Conservation (phyloP, 1,139 yeast species). For the Lodderomyces jiufengensis region DNA sequence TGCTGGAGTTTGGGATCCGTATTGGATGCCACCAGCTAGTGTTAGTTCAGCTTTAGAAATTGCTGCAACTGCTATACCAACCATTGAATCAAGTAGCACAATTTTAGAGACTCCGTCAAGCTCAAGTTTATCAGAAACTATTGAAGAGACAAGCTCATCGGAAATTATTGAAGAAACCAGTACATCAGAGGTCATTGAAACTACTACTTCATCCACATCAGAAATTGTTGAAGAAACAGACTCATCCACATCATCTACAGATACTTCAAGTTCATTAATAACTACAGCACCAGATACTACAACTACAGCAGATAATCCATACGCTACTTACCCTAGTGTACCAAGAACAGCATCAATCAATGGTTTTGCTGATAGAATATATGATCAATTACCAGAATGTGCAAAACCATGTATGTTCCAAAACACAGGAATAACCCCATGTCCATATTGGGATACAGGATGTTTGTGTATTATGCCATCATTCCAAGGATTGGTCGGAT, state of each 20-base stretch:
- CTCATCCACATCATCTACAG: background rate
- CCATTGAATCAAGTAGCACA: slow-evolving; percentile 9
- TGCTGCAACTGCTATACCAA: slow-evolving; percentile 21
- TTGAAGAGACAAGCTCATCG: slow-evolving; percentile 3
- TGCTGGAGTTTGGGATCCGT: slow-evolving; percentile 41
- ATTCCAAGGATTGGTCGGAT: slow-evolving; percentile 25
- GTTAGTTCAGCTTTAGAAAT: slow-evolving; percentile 29
- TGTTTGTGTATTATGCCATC: slow-evolving; percentile 34
- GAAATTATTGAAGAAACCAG: slow-evolving; percentile 7
- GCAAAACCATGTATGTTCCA: slow-evolving; percentile 26
- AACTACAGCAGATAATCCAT: slow-evolving; percentile 11
- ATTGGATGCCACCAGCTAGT: slow-evolving; percentile 38
- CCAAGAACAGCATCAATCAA: slow-evolving; percentile 32
- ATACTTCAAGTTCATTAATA: background rate
- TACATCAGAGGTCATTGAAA: slow-evolving; percentile 1
- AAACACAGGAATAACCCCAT: slow-evolving; percentile 28
- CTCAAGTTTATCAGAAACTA: slow-evolving; percentile 5
- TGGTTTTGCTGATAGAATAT: slow-evolving; percentile 35
- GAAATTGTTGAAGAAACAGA: background rate
- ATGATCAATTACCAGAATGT: slow-evolving; percentile 20
- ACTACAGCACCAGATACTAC: slow-evolving; percentile 6
- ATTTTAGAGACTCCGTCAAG: slow-evolving; percentile 2
- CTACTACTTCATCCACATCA: background rate
- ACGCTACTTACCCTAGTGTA: slow-evolving; percentile 29
- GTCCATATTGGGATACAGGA: slow-evolving; percentile 38